Evolutionary conservation across 176 grass and related monocot genomes (phyloP), one percentile per base, ranked within the genome.

Genomic region (maize (Zea mays)): DNA sequence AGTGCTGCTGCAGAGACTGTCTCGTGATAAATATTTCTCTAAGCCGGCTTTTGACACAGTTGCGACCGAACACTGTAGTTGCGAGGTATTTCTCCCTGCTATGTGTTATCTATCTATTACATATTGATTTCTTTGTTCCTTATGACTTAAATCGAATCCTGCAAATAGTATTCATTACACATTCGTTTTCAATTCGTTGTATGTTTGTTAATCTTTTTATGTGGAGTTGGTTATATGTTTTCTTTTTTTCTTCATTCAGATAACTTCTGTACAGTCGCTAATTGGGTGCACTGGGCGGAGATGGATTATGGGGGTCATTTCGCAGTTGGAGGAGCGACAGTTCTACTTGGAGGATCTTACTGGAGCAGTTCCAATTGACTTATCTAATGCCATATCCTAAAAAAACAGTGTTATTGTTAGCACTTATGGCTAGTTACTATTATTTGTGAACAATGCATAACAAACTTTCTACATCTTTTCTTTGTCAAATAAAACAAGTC

Each of bases 271-370:
- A 82, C 90, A 93, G 4, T 97, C 94, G 16, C 78, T 97, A 82
- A 93, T 93, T 88, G 90, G 90, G 56, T 98, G 95, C 71, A 90
- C 71, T 44, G 95, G 91, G 69, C 79, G 91, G 85, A 92, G 89
- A 98, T 98, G 95, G 95, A 92, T 94, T 81, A 94, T 91, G 82
- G 95, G 91, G 13, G 87, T 98, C 65, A 98, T 98, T 78, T 98
- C 91, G 7, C 95, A 98, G 71, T 73, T 94, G 72, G 89, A 94
- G 86, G 95, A 98, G 77, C 73, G 85, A 0, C 91, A 93, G 38
- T 98, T 98, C 73, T 92, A 88, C 80, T 85, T 94, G 85, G 95
- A 98, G 77, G 95, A 94, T 90, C 88, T 94, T 76, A 92, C 87
- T 84, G 95, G 91, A 82, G 91, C 91, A 63, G 89, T 98, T 50